phyloP scores from a whole-genome alignment of 139 green algal genomes.

The Desmodesmus armatus region DNA sequence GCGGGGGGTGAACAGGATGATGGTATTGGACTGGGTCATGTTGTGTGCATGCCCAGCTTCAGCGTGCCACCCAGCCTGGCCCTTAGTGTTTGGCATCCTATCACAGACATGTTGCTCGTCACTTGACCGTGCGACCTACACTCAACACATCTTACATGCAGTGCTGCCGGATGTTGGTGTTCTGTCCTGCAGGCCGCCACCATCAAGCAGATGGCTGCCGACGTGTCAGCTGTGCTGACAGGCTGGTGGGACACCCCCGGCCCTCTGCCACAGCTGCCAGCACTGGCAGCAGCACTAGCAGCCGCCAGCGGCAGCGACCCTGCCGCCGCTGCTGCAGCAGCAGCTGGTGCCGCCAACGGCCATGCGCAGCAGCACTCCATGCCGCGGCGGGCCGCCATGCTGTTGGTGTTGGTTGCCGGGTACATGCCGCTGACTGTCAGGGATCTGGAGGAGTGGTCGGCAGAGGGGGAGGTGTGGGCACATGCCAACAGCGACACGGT shows the following conservation, averaged over 20 bases:
- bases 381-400: conserved; percentile 9
- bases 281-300: conserved; percentile 30
- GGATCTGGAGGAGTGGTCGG: conserved; percentile 28
- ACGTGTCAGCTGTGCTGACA: conserved; percentile 33
- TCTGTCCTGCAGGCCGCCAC: not conserved
- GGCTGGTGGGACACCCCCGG: conserved; percentile 44
- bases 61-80: too few relatives aligned
- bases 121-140: too few relatives aligned
- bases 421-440: conserved; percentile 5
- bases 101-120: too few relatives aligned
- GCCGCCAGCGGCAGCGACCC: conserved; percentile 22
- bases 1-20: too few relatives aligned
- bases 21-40: too few relatives aligned
- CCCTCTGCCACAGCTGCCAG: conserved; percentile 1
- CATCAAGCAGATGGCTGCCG: conserved; percentile 46
- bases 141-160: too few relatives aligned
- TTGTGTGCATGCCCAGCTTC: too few relatives aligned
- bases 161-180: too few relatives aligned
- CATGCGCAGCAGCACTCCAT: conserved; percentile 17
- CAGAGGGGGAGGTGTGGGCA: conserved; percentile 9
- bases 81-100: too few relatives aligned
- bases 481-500: conserved; percentile 7
- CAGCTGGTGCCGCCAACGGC: too few relatives aligned
- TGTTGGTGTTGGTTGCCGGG: conserved; percentile 5
- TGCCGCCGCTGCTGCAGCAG: conserved; percentile 8